phyloP scores from a whole-genome alignment of 345 rosid genomes.

The Dipteronia dyeriana region DNA sequence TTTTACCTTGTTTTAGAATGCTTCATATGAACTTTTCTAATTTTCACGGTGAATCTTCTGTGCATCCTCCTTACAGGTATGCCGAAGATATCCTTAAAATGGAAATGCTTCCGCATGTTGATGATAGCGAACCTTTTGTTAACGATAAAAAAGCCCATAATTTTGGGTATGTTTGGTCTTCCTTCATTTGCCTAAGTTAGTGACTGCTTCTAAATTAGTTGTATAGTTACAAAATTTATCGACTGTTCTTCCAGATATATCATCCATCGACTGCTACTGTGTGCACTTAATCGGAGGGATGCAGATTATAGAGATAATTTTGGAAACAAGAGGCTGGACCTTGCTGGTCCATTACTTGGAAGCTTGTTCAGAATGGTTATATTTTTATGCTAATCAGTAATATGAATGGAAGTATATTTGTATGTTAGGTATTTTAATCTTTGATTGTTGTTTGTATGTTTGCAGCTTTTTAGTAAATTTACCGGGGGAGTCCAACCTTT shows the following conservation, averaged over 20 bases:
- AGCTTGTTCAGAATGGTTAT: constrained; percentile 93
- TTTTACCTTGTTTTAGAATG: constrained; percentile 21
- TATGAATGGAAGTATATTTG: background rate
- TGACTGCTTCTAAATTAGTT: constrained; percentile 13
- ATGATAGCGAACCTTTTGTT: constrained; percentile 69
- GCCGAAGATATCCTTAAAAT: constrained; percentile 96
- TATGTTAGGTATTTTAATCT: background rate
- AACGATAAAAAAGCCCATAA: constrained; percentile 96
- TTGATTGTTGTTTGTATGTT: constrained; percentile 9
- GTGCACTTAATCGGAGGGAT: constrained; percentile 92
- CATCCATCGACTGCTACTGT: constrained; percentile 87
- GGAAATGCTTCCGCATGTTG: constrained; percentile 99
- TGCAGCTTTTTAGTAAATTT: constrained; percentile 93
- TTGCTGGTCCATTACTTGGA: constrained; percentile 98
- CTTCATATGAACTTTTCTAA: constrained; percentile 23
- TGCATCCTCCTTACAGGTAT: constrained; percentile 41
- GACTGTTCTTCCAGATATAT: constrained; percentile 56
- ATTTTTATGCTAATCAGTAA: background rate
- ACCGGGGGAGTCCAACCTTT: constrained; percentile 88
- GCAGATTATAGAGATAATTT: constrained; percentile 99
- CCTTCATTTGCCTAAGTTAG: background rate
- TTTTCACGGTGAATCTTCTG: constrained; percentile 26
- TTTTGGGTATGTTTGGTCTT: constrained; percentile 66
- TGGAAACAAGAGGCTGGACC: constrained; percentile 99
- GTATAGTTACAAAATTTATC: background rate